Conservation (phyloP, 2,329 filamentous ascomycete genomes). For the Cladophialophora bantiana region DNA sequence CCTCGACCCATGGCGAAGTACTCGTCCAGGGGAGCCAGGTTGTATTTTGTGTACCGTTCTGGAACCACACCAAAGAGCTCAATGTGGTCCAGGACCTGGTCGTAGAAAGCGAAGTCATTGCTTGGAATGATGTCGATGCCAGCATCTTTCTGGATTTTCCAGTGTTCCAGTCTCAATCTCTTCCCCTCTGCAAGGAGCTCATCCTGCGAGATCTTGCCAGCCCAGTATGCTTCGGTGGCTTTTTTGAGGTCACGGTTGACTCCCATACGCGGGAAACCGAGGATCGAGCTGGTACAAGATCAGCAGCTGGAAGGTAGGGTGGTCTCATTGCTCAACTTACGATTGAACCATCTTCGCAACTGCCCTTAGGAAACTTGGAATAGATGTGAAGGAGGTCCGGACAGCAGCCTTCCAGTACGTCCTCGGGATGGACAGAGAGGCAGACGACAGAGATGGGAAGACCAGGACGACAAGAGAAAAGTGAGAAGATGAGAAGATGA, state of each 20-base stretch:
- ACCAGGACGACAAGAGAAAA: conserved; percentile 25
- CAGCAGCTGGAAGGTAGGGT: conserved; percentile 19
- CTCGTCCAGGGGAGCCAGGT: conserved; percentile 86
- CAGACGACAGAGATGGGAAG: conserved; percentile 32
- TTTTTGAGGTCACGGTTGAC: conserved; percentile 99
- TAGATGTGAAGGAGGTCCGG: conserved; percentile 20
- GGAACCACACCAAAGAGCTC: conserved; percentile 95
- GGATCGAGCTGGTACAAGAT: conserved; percentile 66
- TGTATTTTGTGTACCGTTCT: conserved; percentile 90
- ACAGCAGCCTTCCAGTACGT: conserved; percentile 35
- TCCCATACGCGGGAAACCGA: conserved; percentile 99
- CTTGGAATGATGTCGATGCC: conserved; percentile 97
- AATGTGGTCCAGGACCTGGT: conserved; percentile 97
- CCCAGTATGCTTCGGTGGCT: conserved; percentile 98
- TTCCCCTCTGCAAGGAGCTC: conserved; percentile 95
- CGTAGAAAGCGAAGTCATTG: conserved; percentile 99
- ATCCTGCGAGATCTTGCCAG: conserved; percentile 87
- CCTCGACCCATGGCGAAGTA: conserved; percentile 99
- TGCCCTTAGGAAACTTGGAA: conserved; percentile 29
- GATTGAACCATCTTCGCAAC: conserved; percentile 65
- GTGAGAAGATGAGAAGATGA: conserved; percentile 38
- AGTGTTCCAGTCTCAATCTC: conserved; percentile 94
- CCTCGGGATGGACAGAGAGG: conserved; percentile 34
- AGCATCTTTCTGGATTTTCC: conserved; percentile 99
- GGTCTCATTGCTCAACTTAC: conserved; percentile 50